Conservation (phyloP, 441 rosid species). For the Macaranga tanarius region DNA sequence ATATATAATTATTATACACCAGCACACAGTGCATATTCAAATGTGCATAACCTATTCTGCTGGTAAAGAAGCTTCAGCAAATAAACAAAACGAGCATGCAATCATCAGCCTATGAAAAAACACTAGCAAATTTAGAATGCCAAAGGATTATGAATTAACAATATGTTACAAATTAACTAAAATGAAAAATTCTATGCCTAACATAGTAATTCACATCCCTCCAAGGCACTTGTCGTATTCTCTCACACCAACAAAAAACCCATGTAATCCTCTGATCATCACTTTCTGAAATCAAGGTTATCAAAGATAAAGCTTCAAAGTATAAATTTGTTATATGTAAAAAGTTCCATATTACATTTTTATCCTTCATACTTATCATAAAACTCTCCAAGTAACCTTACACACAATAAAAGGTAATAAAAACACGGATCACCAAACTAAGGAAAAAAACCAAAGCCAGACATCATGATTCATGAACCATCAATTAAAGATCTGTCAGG, state of each 20-base stretch:
- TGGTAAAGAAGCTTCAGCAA: neutral
- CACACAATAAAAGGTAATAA: neutral
- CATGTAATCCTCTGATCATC: neutral
- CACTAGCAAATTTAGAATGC: neutral
- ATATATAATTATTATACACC: neutral
- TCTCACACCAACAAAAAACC: too few species aligned
- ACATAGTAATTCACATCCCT: too few species aligned
- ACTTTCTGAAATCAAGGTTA: neutral
- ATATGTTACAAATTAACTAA: neutral
- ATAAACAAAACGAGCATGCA: neutral
- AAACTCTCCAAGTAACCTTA: neutral
- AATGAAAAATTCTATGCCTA: neutral
- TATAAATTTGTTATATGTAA: neutral
- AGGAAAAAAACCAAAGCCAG: neutral
- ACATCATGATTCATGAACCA: neutral
- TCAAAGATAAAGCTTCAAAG: neutral
- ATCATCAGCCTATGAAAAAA: neutral
- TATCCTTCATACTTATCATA: neutral
- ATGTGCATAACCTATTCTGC: neutral
- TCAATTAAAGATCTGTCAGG: neutral
- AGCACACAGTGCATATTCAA: neutral
- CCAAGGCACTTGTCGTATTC: neutral
- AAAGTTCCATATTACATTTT: neutral
- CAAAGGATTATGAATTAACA: neutral
- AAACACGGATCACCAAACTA: neutral